Base-by-base conservation (phyloP, 2,329 filamentous ascomycete species). In the Fusarium domesticum region DNA sequence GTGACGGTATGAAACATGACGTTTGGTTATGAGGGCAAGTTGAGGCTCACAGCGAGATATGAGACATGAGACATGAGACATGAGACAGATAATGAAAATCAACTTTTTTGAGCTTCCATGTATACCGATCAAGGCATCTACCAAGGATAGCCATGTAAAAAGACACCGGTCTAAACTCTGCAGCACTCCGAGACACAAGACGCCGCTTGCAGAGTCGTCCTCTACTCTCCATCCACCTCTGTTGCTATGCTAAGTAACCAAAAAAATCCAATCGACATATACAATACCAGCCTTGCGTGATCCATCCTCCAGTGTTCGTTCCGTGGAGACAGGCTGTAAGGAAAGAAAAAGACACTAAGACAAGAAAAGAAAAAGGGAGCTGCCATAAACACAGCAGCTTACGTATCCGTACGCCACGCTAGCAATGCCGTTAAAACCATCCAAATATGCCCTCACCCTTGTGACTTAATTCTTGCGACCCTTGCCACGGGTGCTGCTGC, bases 401-500 rank as follows among this genome's bases (percentile, higher is more conserved):
- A 17, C 17, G 39, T 50, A 39, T 57, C 54, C 37, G 31, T 60
- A 52, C 60, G 60, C 60, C 60, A 43, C 57, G 60, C 60, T 62
- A 47, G 48, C 48, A 53, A 61, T 62, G 58, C 50, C 53, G 44
- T 59, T 48, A 57, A 60, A 39, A 43, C 33, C 42, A 11, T 39
- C 37, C 6, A 36, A n/a, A 6, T 30, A 25, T 20, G 6, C 14
- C 31, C 38, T 40, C 35, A 39, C 38, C 19, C 39, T 33, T 39
- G 40, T 16, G 3, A 12, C 33, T 45, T 58, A 67, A 39, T 59
- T 63, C 56, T 69, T 68, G 39, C 69, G 64, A 39, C 67, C 61
- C 58, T 71, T 72, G 37, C 76, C 76, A 39, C 76, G 69, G 17
- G 71, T 72, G 50, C 75, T 78, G 35, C 72, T 66, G 38, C 72